phyloP scores from a whole-genome alignment of 2,329 filamentous ascomycete genomes.

The Colletotrichum endophyticum region DNA sequence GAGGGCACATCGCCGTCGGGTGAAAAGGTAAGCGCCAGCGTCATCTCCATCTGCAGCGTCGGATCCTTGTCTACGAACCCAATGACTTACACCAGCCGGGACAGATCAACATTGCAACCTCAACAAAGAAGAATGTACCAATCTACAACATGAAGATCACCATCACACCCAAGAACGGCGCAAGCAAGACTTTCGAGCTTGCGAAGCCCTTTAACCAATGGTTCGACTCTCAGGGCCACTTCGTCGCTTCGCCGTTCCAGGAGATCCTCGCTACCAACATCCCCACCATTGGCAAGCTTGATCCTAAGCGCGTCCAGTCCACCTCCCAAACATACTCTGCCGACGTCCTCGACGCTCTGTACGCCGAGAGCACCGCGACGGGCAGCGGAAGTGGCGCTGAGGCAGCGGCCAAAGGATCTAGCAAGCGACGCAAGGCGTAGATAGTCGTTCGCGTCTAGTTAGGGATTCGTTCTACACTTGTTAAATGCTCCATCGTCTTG shows the following conservation, averaged over 20 bases:
- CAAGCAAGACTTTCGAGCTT: conserved; percentile 55
- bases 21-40: conserved; percentile 57
- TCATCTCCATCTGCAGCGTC: not conserved
- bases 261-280: conserved; percentile 74
- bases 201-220: conserved; percentile 72
- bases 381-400: conserved; percentile 34
- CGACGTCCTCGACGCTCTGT: conserved; percentile 53
- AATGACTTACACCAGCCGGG: conserved; percentile 17
- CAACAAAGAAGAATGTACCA: conserved; percentile 79
- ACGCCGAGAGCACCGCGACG: conserved; percentile 35
- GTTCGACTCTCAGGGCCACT: conserved; percentile 77
- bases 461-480: not conserved
- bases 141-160: conserved; percentile 78
- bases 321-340: conserved; percentile 41
- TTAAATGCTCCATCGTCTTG: not conserved
- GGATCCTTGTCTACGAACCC: not conserved
- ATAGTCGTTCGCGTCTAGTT: not conserved
- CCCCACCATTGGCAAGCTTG: conserved; percentile 67
- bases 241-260: conserved; percentile 79
- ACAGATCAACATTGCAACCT: conserved; percentile 76
- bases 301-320: conserved; percentile 61
- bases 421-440: conserved; percentile 52
- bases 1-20: conserved; percentile 71
- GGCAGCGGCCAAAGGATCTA: conserved; percentile 42
- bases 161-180: conserved; percentile 46